Evolutionary conservation across 2,329 filamentous ascomycete genomes (phyloP).

Genomic region (Fusarium equiseti): DNA sequence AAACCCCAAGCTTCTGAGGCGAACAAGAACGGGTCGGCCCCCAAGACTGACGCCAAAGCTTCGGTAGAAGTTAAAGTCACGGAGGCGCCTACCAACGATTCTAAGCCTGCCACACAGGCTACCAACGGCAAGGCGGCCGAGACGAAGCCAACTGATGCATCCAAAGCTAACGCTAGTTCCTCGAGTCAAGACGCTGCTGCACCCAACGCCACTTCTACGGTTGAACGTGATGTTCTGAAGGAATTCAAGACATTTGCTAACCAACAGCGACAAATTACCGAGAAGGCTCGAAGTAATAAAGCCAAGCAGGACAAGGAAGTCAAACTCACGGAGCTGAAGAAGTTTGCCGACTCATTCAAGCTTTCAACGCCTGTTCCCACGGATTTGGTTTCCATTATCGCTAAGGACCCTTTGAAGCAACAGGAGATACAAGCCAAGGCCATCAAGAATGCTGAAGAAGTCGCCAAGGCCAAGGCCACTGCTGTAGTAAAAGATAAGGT

Average conservation of each 20-base stretch:
- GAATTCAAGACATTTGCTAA: slow-evolving; percentile 74
- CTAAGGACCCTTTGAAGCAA: slow-evolving; percentile 96
- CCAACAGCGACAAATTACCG: slow-evolving; percentile 66
- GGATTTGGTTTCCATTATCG: slow-evolving; percentile 93
- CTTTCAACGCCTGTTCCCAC: slow-evolving; percentile 90
- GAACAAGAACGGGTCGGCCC: slow-evolving; percentile 48
- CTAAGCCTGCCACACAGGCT: slow-evolving; percentile 53
- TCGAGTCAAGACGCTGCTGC: slow-evolving; percentile 57
- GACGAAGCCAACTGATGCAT: slow-evolving; percentile 47
- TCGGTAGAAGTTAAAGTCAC: slow-evolving; percentile 48
- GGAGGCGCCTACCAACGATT: slow-evolving; percentile 38
- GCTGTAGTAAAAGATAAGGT: slow-evolving; percentile 58
- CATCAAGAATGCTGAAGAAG: slow-evolving; percentile 77
- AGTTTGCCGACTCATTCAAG: slow-evolving; percentile 95
- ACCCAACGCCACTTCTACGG: slow-evolving; percentile 69
- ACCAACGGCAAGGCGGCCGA: slow-evolving; percentile 51
- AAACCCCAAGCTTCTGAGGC: slow-evolving; percentile 44
- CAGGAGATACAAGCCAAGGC: slow-evolving; percentile 92
- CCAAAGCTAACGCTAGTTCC: slow-evolving; percentile 50
- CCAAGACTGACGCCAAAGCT: slow-evolving; percentile 49
- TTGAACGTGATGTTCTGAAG: slow-evolving; percentile 71
- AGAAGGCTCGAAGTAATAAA: slow-evolving; percentile 69
- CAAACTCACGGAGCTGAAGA: slow-evolving; percentile 93
- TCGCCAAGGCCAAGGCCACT: slow-evolving; percentile 67
- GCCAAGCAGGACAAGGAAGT: slow-evolving; percentile 84